These are phyloP conservation scores for Serendipita sp. DNA, from an alignment of 768 basidiomycete genomes.

Conservation along the genomic window DNA sequence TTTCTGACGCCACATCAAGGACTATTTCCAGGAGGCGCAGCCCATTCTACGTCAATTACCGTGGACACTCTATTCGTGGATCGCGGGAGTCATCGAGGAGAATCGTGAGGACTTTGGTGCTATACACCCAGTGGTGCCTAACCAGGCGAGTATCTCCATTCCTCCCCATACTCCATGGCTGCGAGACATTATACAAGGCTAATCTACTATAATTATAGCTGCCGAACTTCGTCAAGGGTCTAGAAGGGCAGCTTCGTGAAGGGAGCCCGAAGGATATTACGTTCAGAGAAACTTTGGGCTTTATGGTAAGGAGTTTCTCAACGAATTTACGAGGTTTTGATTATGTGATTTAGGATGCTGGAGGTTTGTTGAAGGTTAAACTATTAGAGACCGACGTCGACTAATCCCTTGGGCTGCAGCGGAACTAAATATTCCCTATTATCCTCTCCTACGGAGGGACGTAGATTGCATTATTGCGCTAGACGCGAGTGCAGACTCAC, in stretches of 20 bases:
- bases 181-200: not conserved
- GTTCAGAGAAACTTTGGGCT: constrained; percentile 15
- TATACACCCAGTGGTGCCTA: constrained; percentile 19
- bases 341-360: constrained; percentile 15
- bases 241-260: constrained; percentile 12
- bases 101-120: constrained; percentile 13
- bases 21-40: constrained; percentile 18
- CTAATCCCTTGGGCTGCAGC: constrained; percentile 1
- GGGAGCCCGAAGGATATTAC: constrained; percentile 14
- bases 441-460: constrained; percentile 16
- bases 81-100: constrained; percentile 11
- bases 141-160: constrained; percentile 10
- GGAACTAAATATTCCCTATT: constrained; percentile 18
- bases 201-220: constrained; percentile 8
- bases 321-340: not conserved
- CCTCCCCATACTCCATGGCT: not conserved
- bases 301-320: constrained; percentile 13
- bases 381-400: not conserved
- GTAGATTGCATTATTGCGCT: constrained; percentile 17
- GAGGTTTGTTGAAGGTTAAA: constrained; percentile 9
- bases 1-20: constrained; percentile 10
- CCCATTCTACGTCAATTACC: constrained; percentile 16
- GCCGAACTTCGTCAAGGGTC: constrained; percentile 18
- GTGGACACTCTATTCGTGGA: constrained; percentile 4
- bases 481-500: constrained; percentile 15